These are phyloP conservation scores for Lathyrus tuberosus DNA, from an alignment of 306 rosid species.

Conservation along the genomic window DNA sequence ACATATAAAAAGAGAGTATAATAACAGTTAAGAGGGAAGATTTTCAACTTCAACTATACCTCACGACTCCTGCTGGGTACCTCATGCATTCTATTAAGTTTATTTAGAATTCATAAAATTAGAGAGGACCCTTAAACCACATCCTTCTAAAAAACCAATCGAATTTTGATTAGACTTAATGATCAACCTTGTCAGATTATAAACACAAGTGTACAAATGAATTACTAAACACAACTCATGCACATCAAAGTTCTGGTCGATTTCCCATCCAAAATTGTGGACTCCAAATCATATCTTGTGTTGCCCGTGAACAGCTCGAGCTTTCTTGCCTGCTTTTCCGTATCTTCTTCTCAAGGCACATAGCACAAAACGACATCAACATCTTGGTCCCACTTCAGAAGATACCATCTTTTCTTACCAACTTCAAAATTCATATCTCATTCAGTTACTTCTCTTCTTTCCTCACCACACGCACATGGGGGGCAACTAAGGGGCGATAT, in stretches of 20 bases:
- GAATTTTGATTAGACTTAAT: conserved; percentile 55
- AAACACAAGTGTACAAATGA: conserved; percentile 58
- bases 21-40: not conserved
- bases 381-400: conserved; percentile 30
- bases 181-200: conserved; percentile 70
- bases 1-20: not conserved
- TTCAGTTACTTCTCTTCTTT: conserved; percentile 14
- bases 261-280: conserved; percentile 63
- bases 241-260: conserved; percentile 41
- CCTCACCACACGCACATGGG: conserved; percentile 21
- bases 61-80: not conserved
- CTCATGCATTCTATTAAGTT: conserved; percentile 11
- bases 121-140: conserved; percentile 29
- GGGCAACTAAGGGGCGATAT: conserved; percentile 26
- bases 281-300: conserved; percentile 42
- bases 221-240: conserved; percentile 49
- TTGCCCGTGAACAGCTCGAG: conserved; percentile 25
- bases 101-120: not conserved
- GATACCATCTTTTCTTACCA: conserved; percentile 36
- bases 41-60: conserved; percentile 13
- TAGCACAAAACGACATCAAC: conserved; percentile 33
- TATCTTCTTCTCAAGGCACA: conserved; percentile 46
- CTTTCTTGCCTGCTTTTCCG: conserved; percentile 30
- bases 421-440: conserved; percentile 33
- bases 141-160: conserved; percentile 59